phyloP scores from a whole-genome alignment of 768 basidiomycete species.

The Inosperma sp. region DNA sequence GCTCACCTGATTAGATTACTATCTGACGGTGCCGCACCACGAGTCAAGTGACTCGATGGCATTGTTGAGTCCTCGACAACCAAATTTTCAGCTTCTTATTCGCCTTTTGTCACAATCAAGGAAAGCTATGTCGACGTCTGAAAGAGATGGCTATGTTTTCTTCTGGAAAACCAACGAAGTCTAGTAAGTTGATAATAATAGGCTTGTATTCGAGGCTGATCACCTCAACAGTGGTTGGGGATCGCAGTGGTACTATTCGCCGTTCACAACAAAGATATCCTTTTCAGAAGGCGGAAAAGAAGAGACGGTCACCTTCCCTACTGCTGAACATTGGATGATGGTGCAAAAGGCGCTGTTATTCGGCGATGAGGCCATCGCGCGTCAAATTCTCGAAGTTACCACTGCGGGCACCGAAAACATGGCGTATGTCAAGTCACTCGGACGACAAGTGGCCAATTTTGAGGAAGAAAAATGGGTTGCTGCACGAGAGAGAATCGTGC shows the following conservation, averaged over 20 bases:
- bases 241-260: slow-evolving; percentile 46
- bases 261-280: slow-evolving; percentile 38
- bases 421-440: slow-evolving; percentile 48
- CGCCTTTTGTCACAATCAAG: too few species aligned
- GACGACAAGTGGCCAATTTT: slow-evolving; percentile 46
- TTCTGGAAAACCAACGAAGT: slow-evolving; percentile 43
- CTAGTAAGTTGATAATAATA: slow-evolving; percentile 32
- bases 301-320: slow-evolving; percentile 36
- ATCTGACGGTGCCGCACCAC: too few species aligned
- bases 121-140: slow-evolving; percentile 11
- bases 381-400: slow-evolving; percentile 36
- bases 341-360: slow-evolving; percentile 56
- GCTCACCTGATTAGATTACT: too few species aligned
- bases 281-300: slow-evolving; percentile 27
- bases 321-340: slow-evolving; percentile 70
- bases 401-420: slow-evolving; percentile 33
- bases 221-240: slow-evolving; percentile 39
- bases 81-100: too few species aligned
- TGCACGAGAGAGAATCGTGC: slow-evolving; percentile 45
- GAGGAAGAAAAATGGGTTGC: slow-evolving; percentile 45
- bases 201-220: neutral
- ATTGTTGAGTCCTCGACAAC: too few species aligned
- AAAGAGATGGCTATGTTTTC: slow-evolving; percentile 37
- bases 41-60: too few species aligned
- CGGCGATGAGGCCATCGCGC: slow-evolving; percentile 39